A percentile compares a stretch with the other conserved stretches of the same genome.
Evolutionary conservation across 2,329 filamentous ascomycete genomes (phyloP).

Genomic region (Hypoxylon sp.): DNA sequence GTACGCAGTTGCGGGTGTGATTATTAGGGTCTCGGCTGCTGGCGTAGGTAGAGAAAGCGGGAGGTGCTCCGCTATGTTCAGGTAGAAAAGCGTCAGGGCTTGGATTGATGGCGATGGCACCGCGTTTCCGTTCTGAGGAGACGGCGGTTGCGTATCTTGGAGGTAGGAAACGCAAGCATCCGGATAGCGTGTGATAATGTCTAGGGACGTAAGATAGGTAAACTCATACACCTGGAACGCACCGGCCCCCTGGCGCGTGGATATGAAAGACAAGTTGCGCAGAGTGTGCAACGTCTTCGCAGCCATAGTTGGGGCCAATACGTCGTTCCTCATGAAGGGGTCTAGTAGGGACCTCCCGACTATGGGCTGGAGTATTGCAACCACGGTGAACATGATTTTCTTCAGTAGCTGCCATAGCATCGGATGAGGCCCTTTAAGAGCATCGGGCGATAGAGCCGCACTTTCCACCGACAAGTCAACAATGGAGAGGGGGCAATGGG

Average conservation of each 20-base stretch:
- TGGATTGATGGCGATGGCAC: slow-evolving; percentile 74
- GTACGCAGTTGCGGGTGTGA: slow-evolving; percentile 81
- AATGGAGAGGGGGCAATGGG: slow-evolving; percentile 77
- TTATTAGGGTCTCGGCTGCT: slow-evolving; percentile 77
- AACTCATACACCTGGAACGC: slow-evolving; percentile 88
- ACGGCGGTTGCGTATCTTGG: slow-evolving; percentile 65
- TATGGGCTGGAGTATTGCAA: slow-evolving; percentile 80
- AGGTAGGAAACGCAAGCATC: slow-evolving; percentile 75
- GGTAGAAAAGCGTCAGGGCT: slow-evolving; percentile 86
- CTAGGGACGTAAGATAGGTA: slow-evolving; percentile 83
- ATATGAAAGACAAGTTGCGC: slow-evolving; percentile 85
- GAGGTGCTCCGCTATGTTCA: slow-evolving; percentile 88
- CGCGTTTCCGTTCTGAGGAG: slow-evolving; percentile 63
- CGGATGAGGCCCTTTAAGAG: slow-evolving; percentile 74
- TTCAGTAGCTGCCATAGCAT: slow-evolving; percentile 81
- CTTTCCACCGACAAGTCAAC: slow-evolving; percentile 77
- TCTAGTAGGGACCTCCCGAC: slow-evolving; percentile 73
- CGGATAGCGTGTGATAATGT: slow-evolving; percentile 81
- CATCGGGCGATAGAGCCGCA: slow-evolving; percentile 72
- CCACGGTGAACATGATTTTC: slow-evolving; percentile 79
- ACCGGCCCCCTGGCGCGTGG: slow-evolving; percentile 76
- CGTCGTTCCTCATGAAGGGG: slow-evolving; percentile 58
- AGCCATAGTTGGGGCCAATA: slow-evolving; percentile 72
- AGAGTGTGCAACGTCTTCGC: slow-evolving; percentile 79
- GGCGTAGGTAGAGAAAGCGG: slow-evolving; percentile 75